phyloP scores from a whole-genome alignment of 2,329 filamentous ascomycete species.

The Apiospora phragmitis region DNA sequence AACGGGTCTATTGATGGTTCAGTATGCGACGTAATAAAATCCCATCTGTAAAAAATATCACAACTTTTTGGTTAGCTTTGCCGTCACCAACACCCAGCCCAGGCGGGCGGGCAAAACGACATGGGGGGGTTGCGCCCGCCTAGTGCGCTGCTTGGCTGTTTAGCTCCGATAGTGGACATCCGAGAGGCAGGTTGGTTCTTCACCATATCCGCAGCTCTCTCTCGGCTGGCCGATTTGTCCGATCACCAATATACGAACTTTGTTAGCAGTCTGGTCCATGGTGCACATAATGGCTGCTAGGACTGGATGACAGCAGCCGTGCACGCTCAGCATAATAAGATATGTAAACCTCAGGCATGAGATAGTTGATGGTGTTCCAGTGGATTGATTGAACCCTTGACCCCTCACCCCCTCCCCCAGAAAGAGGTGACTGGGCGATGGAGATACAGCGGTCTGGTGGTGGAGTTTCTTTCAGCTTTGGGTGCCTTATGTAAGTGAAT shows the following conservation, averaged over 20 bases:
- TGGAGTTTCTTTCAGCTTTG: background rate
- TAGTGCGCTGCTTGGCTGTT: background rate
- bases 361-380: background rate
- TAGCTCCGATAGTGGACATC: conserved; percentile 5
- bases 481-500: conserved; percentile 1
- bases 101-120: background rate
- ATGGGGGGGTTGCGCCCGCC: background rate
- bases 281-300: background rate
- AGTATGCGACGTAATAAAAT: background rate
- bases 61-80: conserved; percentile 6
- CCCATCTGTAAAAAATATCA: conserved; percentile 8
- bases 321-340: background rate
- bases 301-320: background rate
- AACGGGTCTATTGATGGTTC: background rate
- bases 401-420: too few relatives aligned
- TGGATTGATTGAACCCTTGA: background rate
- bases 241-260: background rate
- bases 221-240: background rate
- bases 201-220: background rate
- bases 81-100: background rate
- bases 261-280: background rate
- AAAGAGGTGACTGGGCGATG: background rate
- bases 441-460: background rate
- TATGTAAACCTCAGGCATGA: background rate
- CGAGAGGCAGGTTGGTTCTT: background rate